Percentiles rank a stretch among this genome's conserved stretches.
phyloP scores from a whole-genome alignment of 345 rosid genomes.

The Corymbia maculata region DNA sequence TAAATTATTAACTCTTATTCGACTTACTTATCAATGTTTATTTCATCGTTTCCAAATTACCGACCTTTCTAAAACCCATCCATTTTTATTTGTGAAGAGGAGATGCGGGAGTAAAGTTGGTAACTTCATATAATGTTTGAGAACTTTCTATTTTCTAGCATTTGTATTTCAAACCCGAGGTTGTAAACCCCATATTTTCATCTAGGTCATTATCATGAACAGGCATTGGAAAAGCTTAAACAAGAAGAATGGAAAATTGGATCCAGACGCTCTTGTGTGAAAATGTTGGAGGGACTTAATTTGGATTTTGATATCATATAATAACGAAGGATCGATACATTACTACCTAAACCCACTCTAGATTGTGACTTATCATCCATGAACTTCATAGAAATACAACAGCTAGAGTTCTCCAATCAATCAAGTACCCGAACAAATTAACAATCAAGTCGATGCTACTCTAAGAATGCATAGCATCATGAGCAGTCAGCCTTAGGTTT shows the following conservation, averaged over 20 bases:
- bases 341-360: background rate
- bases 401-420: background rate
- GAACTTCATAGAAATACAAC: background rate
- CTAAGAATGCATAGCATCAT: constrained; percentile 67
- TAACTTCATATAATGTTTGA: background rate
- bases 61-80: background rate
- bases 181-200: background rate
- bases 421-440: background rate
- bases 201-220: background rate
- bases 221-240: background rate
- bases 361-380: background rate
- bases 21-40: background rate
- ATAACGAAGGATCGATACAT: background rate
- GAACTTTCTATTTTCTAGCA: background rate
- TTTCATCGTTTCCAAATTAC: background rate
- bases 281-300: background rate
- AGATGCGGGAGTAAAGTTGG: background rate
- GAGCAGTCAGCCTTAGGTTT: constrained; percentile 96
- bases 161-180: background rate
- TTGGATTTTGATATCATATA: background rate
- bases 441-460: background rate
- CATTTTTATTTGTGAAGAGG: background rate
- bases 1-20: background rate
- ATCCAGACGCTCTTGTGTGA: background rate
- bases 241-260: background rate